These are phyloP conservation scores for Drechslerella stenobrocha DNA, from an alignment of 2,329 filamentous ascomycete genomes.

Conservation along the genomic window DNA sequence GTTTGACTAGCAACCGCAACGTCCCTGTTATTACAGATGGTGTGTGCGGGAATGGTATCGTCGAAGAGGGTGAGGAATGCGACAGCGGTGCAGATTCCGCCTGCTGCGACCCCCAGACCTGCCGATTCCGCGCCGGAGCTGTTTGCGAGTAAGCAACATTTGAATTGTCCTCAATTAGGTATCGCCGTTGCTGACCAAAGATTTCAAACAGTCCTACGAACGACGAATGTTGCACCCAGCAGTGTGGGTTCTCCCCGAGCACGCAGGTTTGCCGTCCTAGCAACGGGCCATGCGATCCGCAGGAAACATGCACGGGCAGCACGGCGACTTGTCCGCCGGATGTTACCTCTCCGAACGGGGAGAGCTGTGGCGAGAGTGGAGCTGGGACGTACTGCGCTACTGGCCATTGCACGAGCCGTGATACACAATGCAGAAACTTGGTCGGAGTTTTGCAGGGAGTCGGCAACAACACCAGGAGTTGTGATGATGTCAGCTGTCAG, in stretches of 20 bases:
- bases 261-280: conserved; percentile 77
- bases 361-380: conserved; percentile 64
- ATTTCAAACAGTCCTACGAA: conserved; percentile 65
- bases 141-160: conserved; percentile 65
- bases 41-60: conserved; percentile 95
- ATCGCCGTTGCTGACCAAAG: conserved; percentile 2
- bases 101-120: conserved; percentile 85
- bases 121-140: conserved; percentile 74
- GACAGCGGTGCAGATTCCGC: conserved; percentile 85
- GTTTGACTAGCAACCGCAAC: conserved; percentile 81
- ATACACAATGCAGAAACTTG: conserved; percentile 82
- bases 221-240: conserved; percentile 73
- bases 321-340: conserved; percentile 75
- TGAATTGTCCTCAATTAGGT: neutral
- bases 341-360: conserved; percentile 69
- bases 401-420: conserved; percentile 89
- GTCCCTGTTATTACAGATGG: conserved; percentile 78
- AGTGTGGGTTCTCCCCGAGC: conserved; percentile 69
- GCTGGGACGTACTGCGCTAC: conserved; percentile 76
- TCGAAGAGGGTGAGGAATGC: conserved; percentile 90
- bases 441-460: conserved; percentile 71
- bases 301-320: conserved; percentile 77
- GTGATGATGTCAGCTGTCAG: conserved; percentile 71
- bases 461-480: conserved; percentile 78
- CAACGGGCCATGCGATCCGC: conserved; percentile 79